Base-by-base conservation (phyloP, 2,329 filamentous ascomycete genomes). In the Metarhizium album region DNA sequence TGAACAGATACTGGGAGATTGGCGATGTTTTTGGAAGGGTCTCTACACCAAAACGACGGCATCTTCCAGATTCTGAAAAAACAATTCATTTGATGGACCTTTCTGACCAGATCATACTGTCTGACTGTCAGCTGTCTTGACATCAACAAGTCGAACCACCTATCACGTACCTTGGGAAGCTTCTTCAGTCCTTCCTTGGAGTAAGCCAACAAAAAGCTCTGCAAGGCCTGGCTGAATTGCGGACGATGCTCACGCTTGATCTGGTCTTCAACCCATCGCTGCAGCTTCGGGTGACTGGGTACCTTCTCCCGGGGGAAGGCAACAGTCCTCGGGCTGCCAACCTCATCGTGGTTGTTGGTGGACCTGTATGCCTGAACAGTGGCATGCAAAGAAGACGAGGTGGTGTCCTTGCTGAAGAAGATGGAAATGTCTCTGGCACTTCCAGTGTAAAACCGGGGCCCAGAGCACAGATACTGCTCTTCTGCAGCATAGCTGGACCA, bases 51-150 rank as follows among this genome's bases (percentile, higher is more conserved):
- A 53, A 76, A 74, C 1, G 62, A 63, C 6, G 64, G 60, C 18
- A 70, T 68, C 51, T 68, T 70, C 72, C 70, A 76, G 54, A 76
- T 73, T 53, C 65, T 69, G 59, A 74, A 76, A 64, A 75, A 71
- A 61, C 71, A 74, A 54, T 70, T 71, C 64, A 76, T 68, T 47
- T 65, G 64, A 53, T 73, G 69, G 37, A 75, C 70, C 53, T 70
- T 69, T 45, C 59, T 62, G 16, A 74, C 67, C 27, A 75, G 64
- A 27, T 66, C 61, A 54, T 69, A 64, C 71, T 74, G 57, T 42
- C 23, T 49, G n/a, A 22, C 8, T 45, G 54, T 64, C 54, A 64
- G 55, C 51, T 38, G 24, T 7, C 53, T 29, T 29, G 45, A 33
- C 13, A 23, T 35, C 45, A 24, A 35, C 24, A 14, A 37, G 6